Base-by-base conservation (phyloP, 495 filamentous ascomycete genomes). In the Aspergillus incahuasiensis region DNA sequence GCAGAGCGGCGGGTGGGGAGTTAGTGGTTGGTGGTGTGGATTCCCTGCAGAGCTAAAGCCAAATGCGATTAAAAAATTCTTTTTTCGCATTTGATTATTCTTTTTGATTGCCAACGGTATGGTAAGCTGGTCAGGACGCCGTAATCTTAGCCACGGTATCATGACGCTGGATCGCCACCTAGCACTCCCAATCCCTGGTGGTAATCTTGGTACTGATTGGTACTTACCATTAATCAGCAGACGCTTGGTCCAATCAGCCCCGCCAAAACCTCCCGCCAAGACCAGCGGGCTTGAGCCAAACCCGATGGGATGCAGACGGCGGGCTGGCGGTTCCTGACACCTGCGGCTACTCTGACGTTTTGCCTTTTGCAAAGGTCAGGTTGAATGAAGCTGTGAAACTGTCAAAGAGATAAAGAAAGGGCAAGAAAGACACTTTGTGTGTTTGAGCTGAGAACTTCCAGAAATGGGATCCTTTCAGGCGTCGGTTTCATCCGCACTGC, bases 341-440 rank as follows among this genome's bases (percentile, higher is more conserved):
- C 64, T 67, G 64, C 64, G 64, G 61, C 61, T 58, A 60, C 54
- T n/a, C n/a, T 60, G 59, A 61, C 58, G 55, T 52, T 60, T 56
- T 42, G 34, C 48, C 34, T 38, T 3, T 42, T 52, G 18, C 42
- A 20, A 44, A 44, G 18, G 42, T 20, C 2, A 12, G 32, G 32
- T 35, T 35, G 32, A 35, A 35, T 15, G 32, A 35, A 35, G 40
- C 8, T 32, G 20, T 41, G 9, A 46, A 45, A 44, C n/a, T 46
- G 9, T 35, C 8, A n/a, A 38, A 28, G 20, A 18, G 16, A 46
- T 16, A 22, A 44, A 22, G 9, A 16, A 44, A 16, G 16, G 24
- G 11, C 6, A 8, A 22, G 16, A 44, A 21, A 6, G 32, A 2
- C 15, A 16, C 40, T 42, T 35, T 35, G 32, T 35, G 12, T 15